Evolutionary conservation across 2,329 filamentous ascomycete genomes (phyloP).

Genomic region (Colletotrichum sp.): DNA sequence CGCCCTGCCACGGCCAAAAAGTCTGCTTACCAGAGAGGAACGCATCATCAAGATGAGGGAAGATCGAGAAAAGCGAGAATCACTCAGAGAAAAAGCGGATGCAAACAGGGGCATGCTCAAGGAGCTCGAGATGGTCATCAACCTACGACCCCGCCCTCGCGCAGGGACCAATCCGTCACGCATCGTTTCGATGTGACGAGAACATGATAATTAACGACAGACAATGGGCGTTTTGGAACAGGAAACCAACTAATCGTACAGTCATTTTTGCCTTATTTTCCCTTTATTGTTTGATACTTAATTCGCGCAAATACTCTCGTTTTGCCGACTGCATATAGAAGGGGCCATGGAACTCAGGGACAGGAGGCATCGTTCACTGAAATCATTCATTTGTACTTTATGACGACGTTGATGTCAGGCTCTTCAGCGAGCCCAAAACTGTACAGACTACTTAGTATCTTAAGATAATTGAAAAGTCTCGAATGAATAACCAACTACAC

Average conservation of each 20-base stretch:
- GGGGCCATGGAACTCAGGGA: not conserved
- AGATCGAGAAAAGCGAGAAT: conserved; percentile 77
- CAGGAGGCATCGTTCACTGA: not conserved
- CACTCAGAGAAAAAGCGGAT: conserved; percentile 75
- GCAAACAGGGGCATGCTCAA: conserved; percentile 88
- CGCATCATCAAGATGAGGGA: conserved; percentile 87
- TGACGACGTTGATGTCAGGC: conserved; percentile 11
- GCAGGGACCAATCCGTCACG: conserved; percentile 39
- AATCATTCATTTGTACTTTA: conserved; percentile 1
- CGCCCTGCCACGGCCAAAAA: conserved; percentile 72
- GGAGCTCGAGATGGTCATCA: conserved; percentile 90
- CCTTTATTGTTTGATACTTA: not conserved
- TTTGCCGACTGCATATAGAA: conserved; percentile 9
- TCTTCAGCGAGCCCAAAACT: not conserved
- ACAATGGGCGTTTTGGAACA: conserved; percentile 5
- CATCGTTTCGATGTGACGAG: conserved; percentile 48
- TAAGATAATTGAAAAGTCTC: not conserved
- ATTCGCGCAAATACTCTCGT: not conserved
- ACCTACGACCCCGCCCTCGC: conserved; percentile 48
- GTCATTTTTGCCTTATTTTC: conserved; percentile 12
- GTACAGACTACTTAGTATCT: not conserved
- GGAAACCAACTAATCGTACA: conserved; percentile 12
- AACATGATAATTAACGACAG: conserved; percentile 22
- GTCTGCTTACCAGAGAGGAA: conserved; percentile 81
- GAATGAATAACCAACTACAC: not conserved